phyloP scores from a whole-genome alignment of 306 rosid genomes.

The Cotoneaster glaucophyllus region DNA sequence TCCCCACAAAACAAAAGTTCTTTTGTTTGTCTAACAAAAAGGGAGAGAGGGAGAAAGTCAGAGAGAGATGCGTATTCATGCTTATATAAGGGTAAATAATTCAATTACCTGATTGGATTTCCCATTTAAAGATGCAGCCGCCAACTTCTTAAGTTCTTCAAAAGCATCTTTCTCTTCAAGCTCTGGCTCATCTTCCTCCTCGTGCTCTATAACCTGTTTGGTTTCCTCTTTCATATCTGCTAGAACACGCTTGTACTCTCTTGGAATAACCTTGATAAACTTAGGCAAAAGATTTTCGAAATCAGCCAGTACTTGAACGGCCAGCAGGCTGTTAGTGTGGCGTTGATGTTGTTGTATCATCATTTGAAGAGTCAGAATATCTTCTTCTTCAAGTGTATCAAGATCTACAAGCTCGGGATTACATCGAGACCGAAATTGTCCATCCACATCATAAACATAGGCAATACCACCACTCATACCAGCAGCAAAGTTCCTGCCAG shows the following conservation, averaged over 20 bases:
- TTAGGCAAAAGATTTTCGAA: constrained; percentile 69
- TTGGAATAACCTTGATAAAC: constrained; percentile 83
- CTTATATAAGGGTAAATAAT: neutral
- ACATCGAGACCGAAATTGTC: constrained; percentile 64
- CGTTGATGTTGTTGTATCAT: constrained; percentile 97
- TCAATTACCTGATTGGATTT: constrained; percentile 46
- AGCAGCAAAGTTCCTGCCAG: constrained; percentile 97
- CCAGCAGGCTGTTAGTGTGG: constrained; percentile 72
- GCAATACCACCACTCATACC: constrained; percentile 99
- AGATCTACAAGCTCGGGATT: constrained; percentile 91
- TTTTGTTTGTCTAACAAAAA: neutral
- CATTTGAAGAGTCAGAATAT: constrained; percentile 65
- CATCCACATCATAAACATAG: constrained; percentile 72
- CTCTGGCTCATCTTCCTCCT: constrained; percentile 44
- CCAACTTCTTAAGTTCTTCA: constrained; percentile 90
- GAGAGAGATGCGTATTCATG: neutral
- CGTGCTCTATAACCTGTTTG: constrained; percentile 30
- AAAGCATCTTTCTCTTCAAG: constrained; percentile 70
- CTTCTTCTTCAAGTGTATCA: constrained; percentile 80
- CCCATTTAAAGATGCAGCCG: constrained; percentile 59
- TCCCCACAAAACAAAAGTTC: neutral
- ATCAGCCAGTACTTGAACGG: constrained; percentile 73
- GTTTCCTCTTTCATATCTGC: constrained; percentile 57
- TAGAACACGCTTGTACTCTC: constrained; percentile 82
- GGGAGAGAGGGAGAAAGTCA: neutral